phyloP scores from a whole-genome alignment of 768 basidiomycete genomes.

The Lactarius deliciosus region DNA sequence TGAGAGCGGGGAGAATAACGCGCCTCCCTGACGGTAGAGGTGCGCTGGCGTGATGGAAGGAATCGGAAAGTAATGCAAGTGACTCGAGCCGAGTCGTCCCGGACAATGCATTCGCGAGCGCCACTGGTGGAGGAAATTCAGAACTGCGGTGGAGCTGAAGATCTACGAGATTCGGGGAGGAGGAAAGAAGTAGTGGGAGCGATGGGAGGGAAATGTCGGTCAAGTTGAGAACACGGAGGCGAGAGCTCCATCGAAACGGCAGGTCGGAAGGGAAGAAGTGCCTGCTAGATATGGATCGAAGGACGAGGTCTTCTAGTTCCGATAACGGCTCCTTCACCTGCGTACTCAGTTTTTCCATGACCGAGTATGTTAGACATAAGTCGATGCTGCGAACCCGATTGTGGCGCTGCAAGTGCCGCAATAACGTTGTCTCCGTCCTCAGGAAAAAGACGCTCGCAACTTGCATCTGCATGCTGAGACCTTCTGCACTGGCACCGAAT shows the following conservation, averaged over 20 bases:
- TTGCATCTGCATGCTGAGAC: neutral
- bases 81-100: neutral
- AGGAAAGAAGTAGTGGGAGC: neutral
- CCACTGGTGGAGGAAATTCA: neutral
- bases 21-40: neutral
- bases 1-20: conserved; percentile 1
- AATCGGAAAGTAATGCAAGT: neutral
- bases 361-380: neutral
- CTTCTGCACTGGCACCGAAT: neutral
- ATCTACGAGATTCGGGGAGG: neutral
- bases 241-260: neutral
- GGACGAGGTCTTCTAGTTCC: neutral
- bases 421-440: neutral
- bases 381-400: neutral
- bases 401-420: neutral
- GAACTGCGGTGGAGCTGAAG: neutral
- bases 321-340: neutral
- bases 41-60: too few species aligned
- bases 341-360: neutral
- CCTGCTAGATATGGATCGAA: neutral
- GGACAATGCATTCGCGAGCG: neutral
- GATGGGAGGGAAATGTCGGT: neutral
- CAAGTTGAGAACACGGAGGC: neutral
- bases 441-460: neutral
- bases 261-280: too few species aligned